Percentiles rank a stretch among this genome's conserved stretches.
Conservation (phyloP, 2,329 filamentous ascomycete species). For the Paracoccidioides brasiliensis region DNA sequence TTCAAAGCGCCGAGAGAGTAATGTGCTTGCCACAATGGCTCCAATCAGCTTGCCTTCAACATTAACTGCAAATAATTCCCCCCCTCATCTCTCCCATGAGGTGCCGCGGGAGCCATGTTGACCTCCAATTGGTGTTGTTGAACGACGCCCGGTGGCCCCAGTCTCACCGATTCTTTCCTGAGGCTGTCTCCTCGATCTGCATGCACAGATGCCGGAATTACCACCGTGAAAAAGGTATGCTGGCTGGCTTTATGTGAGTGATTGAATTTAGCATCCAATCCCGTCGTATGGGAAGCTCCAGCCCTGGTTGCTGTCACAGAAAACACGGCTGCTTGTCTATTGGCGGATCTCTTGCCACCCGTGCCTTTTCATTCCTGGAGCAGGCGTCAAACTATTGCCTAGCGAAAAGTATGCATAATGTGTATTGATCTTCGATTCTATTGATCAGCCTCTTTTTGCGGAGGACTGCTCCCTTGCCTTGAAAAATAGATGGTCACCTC, state of each 20-base stretch:
- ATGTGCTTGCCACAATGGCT: background rate
- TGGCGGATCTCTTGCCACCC: background rate
- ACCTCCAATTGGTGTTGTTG: background rate
- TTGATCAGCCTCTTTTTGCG: background rate
- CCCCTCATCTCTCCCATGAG: background rate
- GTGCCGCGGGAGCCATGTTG: background rate
- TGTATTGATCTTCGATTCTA: constrained; percentile 1
- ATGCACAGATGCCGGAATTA: background rate
- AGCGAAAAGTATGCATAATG: background rate
- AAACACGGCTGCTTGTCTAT: background rate
- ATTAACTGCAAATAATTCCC: background rate
- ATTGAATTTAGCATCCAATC: constrained; percentile 2
- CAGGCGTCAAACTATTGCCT: constrained; percentile 2
- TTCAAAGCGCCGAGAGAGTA: background rate
- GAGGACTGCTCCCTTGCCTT: background rate
- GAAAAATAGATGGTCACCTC: background rate
- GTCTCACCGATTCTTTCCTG: background rate
- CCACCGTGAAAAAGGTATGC: background rate
- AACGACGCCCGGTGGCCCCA: background rate
- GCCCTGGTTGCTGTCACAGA: background rate
- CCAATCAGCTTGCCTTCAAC: background rate
- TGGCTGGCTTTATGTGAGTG: background rate
- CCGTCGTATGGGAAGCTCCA: background rate
- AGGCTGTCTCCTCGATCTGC: background rate
- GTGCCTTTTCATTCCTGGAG: background rate